phyloP scores from a whole-genome alignment of 257 asterid genomes.

The Plantago ovata region DNA sequence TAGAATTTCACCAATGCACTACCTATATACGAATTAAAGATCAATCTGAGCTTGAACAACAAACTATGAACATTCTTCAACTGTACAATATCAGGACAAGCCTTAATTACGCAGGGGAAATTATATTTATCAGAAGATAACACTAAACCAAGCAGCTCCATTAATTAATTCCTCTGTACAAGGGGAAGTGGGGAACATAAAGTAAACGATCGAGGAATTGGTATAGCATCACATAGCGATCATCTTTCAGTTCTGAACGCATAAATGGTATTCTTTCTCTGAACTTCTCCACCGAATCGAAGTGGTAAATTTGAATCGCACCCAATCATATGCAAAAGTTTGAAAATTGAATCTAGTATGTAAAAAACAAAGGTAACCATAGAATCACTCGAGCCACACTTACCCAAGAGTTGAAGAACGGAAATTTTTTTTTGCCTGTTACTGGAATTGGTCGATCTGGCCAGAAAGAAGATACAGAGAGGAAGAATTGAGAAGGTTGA shows the following conservation, averaged over 20 bases:
- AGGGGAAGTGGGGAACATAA: too few relatives aligned
- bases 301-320: conserved; percentile 15
- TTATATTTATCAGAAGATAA: conserved; percentile 75
- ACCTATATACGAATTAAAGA: conserved; percentile 55
- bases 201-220: too few relatives aligned
- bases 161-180: conserved; percentile 43
- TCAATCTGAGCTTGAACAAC: conserved; percentile 55
- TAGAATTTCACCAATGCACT: conserved; percentile 67
- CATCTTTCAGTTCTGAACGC: conserved; percentile 97
- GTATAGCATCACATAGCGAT: conserved; percentile 62
- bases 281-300: conserved; percentile 73
- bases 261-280: conserved; percentile 80
- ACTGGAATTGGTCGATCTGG: too few relatives aligned
- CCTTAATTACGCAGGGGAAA: conserved; percentile 77
- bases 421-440: too few relatives aligned
- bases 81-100: conserved; percentile 36
- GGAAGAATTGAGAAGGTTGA: too few relatives aligned
- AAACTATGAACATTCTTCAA: conserved; percentile 51
- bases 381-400: conserved; percentile 23
- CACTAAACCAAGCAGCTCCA: conserved; percentile 47
- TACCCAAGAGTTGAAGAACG: conserved; percentile 99
- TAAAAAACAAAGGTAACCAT: conserved; percentile 9
- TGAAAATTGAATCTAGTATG: neutral
- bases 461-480: too few relatives aligned
- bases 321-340: conserved; percentile 20